Base-by-base conservation (phyloP, 306 rosid genomes). In the Corylus heterophylla region DNA sequence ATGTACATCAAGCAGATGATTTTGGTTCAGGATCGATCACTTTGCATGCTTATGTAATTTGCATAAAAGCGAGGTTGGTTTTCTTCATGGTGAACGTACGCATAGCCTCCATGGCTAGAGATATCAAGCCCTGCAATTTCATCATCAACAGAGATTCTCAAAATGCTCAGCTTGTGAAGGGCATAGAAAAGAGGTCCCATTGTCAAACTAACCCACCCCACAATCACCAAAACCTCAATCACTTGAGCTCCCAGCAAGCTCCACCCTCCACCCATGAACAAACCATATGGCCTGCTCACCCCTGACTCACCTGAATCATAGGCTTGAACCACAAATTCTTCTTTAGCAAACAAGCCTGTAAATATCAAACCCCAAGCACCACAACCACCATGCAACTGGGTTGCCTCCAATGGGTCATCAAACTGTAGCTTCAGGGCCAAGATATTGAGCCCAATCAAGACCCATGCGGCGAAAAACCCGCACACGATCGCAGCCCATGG, bases 361-460 rank as follows among this genome's bases (percentile, higher is more conserved):
- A 93, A 93, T 67, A 89, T 86, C 84, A 93, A 74, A 12, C 93
- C 93, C 97, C 94, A 91, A 27, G 82, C 74, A 4, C 96, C 96
- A 74, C 97, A 93, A 49, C 92, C 92, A 0, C 96, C 96, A 44
- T 88, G 92, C 76, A 93, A 88, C 74, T 89, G 98, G 71, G 94
- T 86, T 4, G 92, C 96, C 85, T 93, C 89, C 27, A 93, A 64
- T 17, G 96, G 92, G 54, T 93, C 92, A 18, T 93, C 92, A 69
- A 88, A 91, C 44, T 87, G 77, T 66, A 92, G 45, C 47, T 88
- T 89, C 16, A 87, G 79, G 7, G 94, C 90, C 81, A 89, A 49
- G 6, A 86, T 78, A 7, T 93, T 93, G 25, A 93, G 83, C 74
- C 94, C 90, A 42, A 92, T 90, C 56, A 90, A 37, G 2, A 91